Evolutionary conservation across 257 asterid genomes (phyloP).

Genomic region (Cordia subcordata): DNA sequence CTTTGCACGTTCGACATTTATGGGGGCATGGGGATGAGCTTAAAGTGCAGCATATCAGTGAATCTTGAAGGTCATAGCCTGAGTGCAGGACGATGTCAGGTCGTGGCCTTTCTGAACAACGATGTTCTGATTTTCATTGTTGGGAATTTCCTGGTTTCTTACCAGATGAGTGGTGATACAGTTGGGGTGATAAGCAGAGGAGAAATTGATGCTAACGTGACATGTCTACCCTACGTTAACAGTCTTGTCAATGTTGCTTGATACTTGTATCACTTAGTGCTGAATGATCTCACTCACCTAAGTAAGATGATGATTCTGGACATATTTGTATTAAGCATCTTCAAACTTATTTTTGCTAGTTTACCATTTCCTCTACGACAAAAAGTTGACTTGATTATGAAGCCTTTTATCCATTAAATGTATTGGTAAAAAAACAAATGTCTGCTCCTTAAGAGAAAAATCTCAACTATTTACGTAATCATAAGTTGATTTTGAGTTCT

Average conservation of each 20-base stretch:
- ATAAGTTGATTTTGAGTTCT: too few relatives aligned
- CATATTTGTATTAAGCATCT: too few relatives aligned
- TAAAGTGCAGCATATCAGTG: constrained; percentile 14
- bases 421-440: too few relatives aligned
- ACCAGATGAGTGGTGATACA: constrained; percentile 1
- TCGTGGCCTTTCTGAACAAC: background rate
- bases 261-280: too few relatives aligned
- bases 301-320: too few relatives aligned
- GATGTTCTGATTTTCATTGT: background rate
- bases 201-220: background rate
- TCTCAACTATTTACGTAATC: too few relatives aligned
- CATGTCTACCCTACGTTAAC: constrained; percentile 39
- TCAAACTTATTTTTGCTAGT: too few relatives aligned
- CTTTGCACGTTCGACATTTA: constrained; percentile 22
- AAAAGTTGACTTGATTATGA: too few relatives aligned
- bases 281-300: too few relatives aligned
- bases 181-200: background rate
- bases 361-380: too few relatives aligned
- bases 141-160: constrained; percentile 10
- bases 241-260: constrained; percentile 22
- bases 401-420: too few relatives aligned
- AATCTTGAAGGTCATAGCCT: constrained; percentile 2
- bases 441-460: too few relatives aligned
- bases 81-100: background rate
- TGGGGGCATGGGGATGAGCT: constrained; percentile 28